A percentile compares a stretch with the other conserved stretches of the same genome.
These are phyloP conservation scores for Leishmania turanica DNA, from an alignment of 208 protist genomes.

Conservation along the genomic window DNA sequence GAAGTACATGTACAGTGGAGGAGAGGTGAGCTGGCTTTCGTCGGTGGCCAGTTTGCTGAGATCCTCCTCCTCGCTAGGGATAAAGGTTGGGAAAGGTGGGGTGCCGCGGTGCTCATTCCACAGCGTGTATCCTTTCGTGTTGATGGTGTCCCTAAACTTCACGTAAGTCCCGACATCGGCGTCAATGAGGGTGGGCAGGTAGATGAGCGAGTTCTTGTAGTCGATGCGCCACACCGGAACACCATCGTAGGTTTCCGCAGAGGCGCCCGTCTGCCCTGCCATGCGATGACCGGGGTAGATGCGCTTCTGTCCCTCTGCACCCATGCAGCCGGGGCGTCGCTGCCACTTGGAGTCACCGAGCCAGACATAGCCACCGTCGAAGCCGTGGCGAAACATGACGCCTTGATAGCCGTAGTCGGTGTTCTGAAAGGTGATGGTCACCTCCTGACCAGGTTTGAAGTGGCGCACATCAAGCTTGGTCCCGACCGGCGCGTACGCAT, in stretches of 20 bases:
- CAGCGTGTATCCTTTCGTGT: slow-evolving; percentile 91
- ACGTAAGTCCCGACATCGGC: slow-evolving; percentile 92
- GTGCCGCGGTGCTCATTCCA: slow-evolving; percentile 92
- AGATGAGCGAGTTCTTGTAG: slow-evolving; percentile 94
- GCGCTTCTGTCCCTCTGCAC: slow-evolving; percentile 89
- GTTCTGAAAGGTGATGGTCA: slow-evolving; percentile 91
- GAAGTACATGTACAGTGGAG: slow-evolving; percentile 92
- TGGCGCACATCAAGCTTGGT: slow-evolving; percentile 94
- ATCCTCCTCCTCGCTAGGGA: slow-evolving; percentile 83
- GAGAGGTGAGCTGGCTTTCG: slow-evolving; percentile 90
- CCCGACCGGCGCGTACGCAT: slow-evolving; percentile 92
- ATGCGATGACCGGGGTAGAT: slow-evolving; percentile 92
- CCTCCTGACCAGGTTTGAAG: slow-evolving; percentile 94
- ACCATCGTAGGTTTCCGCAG: slow-evolving; percentile 86
- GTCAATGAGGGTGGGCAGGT: slow-evolving; percentile 87
- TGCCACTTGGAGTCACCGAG: slow-evolving; percentile 94
- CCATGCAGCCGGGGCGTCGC: slow-evolving; percentile 89
- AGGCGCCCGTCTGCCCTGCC: slow-evolving; percentile 91
- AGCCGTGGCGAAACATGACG: slow-evolving; percentile 93
- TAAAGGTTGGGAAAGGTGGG: slow-evolving; percentile 92
- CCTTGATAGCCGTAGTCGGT: slow-evolving; percentile 94
- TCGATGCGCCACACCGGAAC: slow-evolving; percentile 93
- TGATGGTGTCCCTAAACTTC: slow-evolving; percentile 91
- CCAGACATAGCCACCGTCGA: slow-evolving; percentile 93
- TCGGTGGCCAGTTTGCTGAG: slow-evolving; percentile 85